Evolutionary conservation across 176 grass and related monocot species (phyloP), one percentile per base, ranked within the genome.

Genomic region (Avena eriantha): DNA sequence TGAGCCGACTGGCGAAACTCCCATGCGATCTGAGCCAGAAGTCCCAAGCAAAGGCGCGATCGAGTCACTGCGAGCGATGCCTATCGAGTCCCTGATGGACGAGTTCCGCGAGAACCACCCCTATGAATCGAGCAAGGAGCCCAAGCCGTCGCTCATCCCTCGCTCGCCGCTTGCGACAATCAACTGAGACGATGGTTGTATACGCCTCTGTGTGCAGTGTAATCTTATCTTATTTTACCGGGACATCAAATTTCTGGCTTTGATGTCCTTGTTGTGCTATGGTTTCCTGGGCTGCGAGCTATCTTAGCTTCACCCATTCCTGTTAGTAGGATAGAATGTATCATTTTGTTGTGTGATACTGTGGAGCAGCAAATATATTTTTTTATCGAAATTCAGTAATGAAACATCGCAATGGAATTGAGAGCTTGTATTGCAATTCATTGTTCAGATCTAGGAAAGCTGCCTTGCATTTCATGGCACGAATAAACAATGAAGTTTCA

Each of bases 61-160:
- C 1, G 97, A 99, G 86, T 99, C 94, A 7, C 75, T 99, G 50
- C 90, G 92, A 47, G 91, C 97, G 19, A 90, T 99, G 94, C 97
- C 97, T 13, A 88, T 99, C 35, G 94, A 99, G 82, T 61, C 88
- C 39, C 84, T 99, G 26, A 67, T 81, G 34, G 88, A 84, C 13
- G 97, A 99, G 51, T 99, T 99, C 85, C 90, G 94, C 2, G 97
- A 99, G 84, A 97, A 93, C 48, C 87, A 96, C 76, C 97, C 97
- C 1, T 93, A 94, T 11, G 94, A 96, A 17, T 92, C 88, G 4
- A 86, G 84, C 81, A 99, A 93, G 33, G 92, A 96, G 11, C 80
- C 86, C 19, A 99, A 90, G 87, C 77, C 83, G 10, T 66, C 92
- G 8, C 89, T 93, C 70, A 94, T 97, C 47, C 94, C 94, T 65